A percentile compares a stretch with the other conserved stretches of the same genome.
phyloP scores from a whole-genome alignment of 2,329 filamentous ascomycete genomes.

The Camillea tinctor region DNA sequence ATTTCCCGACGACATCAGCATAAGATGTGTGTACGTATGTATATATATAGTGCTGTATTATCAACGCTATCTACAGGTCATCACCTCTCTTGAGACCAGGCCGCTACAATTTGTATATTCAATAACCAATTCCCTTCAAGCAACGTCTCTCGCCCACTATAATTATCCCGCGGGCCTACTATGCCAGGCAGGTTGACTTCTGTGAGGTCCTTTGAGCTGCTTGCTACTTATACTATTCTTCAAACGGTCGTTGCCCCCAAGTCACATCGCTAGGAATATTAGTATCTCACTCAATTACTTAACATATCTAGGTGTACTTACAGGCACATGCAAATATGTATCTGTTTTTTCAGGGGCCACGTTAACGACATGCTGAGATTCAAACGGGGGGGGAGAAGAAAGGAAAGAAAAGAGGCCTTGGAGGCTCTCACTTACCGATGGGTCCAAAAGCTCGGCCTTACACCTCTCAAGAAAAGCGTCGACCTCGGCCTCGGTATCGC shows the following conservation, averaged over 20 bases:
- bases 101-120: not conserved
- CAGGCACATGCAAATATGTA: constrained; percentile 18
- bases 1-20: constrained; percentile 19
- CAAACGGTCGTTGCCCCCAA: constrained; percentile 17
- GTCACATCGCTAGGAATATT: constrained; percentile 9
- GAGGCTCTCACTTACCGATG: constrained; percentile 7
- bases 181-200: not conserved
- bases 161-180: not conserved
- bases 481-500: constrained; percentile 15
- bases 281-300: not conserved
- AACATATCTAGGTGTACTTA: constrained; percentile 2
- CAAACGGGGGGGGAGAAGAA: not conserved
- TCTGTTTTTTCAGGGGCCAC: constrained; percentile 3
- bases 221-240: not conserved
- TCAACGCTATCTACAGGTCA: constrained; percentile 1
- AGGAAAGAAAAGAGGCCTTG: not conserved
- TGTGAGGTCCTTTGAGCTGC: not conserved
- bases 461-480: constrained; percentile 10
- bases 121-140: not conserved
- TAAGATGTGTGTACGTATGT: constrained; percentile 8
- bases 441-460: constrained; percentile 16
- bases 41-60: constrained; percentile 6
- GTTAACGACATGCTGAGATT: not conserved
- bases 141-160: not conserved
- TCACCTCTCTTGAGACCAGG: not conserved